Conservation (phyloP, 2,329 filamentous ascomycete genomes). For the Sordariomycetes sp. region DNA sequence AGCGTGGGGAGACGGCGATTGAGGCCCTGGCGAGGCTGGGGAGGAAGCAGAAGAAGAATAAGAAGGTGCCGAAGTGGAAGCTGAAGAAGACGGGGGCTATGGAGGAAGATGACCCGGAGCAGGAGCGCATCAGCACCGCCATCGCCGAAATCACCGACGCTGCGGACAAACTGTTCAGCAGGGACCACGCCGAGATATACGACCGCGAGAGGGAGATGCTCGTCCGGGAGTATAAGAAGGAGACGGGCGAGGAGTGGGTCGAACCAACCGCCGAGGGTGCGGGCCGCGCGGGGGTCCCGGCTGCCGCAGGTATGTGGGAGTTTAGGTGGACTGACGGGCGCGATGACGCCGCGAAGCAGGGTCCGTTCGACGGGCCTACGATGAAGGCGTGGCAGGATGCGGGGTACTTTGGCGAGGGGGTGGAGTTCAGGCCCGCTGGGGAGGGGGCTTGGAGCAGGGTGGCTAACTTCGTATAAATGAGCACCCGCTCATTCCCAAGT, state of each 20-base stretch:
- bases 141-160: constrained; percentile 81
- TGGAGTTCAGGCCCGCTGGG: constrained; percentile 58
- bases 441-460: constrained; percentile 39
- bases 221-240: constrained; percentile 67
- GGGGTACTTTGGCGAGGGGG: constrained; percentile 84
- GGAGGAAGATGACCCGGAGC: constrained; percentile 59
- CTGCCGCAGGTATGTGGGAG: constrained; percentile 55
- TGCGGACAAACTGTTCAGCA: constrained; percentile 71
- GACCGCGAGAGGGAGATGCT: constrained; percentile 76
- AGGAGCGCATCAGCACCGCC: constrained; percentile 53
- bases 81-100: constrained; percentile 56
- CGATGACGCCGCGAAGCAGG: constrained; percentile 66
- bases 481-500: constrained; percentile 3
- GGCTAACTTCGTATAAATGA: constrained; percentile 33
- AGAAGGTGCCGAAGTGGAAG: constrained; percentile 52
- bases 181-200: constrained; percentile 84
- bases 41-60: constrained; percentile 45
- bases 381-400: constrained; percentile 89
- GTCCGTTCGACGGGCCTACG: constrained; percentile 70
- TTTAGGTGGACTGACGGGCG: constrained; percentile 85
- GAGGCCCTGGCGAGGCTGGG: constrained; percentile 78
- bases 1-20: constrained; percentile 72
- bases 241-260: constrained; percentile 78
- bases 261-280: constrained; percentile 23
- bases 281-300: constrained; percentile 7